Percentiles rank a stretch among this genome's conserved stretches.
Evolutionary conservation across 371 early-diverging fungal species (phyloP).

Genomic region (Lichtheimia ramosa): DNA sequence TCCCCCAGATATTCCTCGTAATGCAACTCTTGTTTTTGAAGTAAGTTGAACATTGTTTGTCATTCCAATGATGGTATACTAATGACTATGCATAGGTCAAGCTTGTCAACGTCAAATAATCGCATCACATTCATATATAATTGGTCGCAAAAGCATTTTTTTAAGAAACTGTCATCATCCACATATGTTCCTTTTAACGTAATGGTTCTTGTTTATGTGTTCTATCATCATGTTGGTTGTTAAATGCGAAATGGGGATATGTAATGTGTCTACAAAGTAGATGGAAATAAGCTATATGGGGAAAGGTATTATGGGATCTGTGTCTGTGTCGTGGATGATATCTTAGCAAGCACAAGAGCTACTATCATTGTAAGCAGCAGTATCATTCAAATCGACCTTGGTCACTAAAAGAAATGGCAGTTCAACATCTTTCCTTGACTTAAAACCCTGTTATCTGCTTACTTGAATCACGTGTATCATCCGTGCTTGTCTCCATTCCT

Average conservation of each 20-base stretch:
- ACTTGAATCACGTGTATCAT: constrained; percentile 27
- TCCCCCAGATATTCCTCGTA: constrained; percentile 87
- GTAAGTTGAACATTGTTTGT: constrained; percentile 52
- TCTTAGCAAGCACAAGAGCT: constrained; percentile 47
- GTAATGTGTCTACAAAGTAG: background rate
- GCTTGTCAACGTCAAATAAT: constrained; percentile 25
- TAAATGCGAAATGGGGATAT: background rate
- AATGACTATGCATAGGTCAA: constrained; percentile 15
- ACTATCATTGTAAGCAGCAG: constrained; percentile 25
- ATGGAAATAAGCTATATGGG: background rate
- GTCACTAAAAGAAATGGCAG: constrained; percentile 26
- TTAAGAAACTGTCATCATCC: background rate
- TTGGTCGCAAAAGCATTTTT: too few relatives aligned
- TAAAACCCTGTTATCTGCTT: constrained; percentile 1
- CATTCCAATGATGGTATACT: background rate
- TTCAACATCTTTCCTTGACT: background rate
- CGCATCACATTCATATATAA: background rate
- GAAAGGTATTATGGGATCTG: too few relatives aligned
- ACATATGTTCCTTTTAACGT: background rate
- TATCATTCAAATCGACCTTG: constrained; percentile 47
- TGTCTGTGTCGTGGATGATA: background rate
- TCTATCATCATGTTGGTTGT: background rate
- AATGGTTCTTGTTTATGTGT: background rate
- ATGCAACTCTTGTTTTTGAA: constrained; percentile 86
- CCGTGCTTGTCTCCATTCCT: constrained; percentile 69